Percentiles rank a stretch among this genome's conserved stretches.
phyloP scores from a whole-genome alignment of 2,329 filamentous ascomycete genomes.

The Monilinia vaccinii-corymbosi region DNA sequence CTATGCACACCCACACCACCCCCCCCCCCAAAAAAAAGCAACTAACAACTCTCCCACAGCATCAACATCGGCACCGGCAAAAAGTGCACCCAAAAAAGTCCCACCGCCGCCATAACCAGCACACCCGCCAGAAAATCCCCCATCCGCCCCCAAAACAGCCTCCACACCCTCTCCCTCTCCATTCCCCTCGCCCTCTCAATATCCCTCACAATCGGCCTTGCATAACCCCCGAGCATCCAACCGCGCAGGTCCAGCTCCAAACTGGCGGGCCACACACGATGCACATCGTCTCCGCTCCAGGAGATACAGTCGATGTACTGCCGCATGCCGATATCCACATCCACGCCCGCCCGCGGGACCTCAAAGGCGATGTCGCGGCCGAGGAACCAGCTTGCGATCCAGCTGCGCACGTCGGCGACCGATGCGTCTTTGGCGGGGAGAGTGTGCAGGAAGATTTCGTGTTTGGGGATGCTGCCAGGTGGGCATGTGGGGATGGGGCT shows the following conservation, averaged over 20 bases:
- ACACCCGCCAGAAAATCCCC: not conserved
- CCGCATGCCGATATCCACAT: not conserved
- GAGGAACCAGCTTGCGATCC: not conserved
- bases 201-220: not conserved
- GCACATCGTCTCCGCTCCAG: not conserved
- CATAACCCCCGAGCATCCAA: not conserved
- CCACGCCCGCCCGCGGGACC: not conserved
- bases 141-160: not conserved
- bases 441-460: not conserved
- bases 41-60: no score
- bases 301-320: not conserved
- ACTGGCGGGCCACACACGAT: rapidly evolving
- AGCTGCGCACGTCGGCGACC: not conserved
- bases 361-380: not conserved
- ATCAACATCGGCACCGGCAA: no score
- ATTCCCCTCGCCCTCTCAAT: not conserved
- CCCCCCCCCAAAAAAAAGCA: no score
- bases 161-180: not conserved
- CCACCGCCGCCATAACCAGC: not conserved
- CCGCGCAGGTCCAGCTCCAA: not conserved
- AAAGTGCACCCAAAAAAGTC: no score
- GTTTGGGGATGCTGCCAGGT: rapidly evolving
- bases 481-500: not conserved
- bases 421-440: not conserved
- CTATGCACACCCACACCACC: no score